Evolutionary conservation across 345 rosid genomes (phyloP).

Genomic region (Fremontodendron californicum): DNA sequence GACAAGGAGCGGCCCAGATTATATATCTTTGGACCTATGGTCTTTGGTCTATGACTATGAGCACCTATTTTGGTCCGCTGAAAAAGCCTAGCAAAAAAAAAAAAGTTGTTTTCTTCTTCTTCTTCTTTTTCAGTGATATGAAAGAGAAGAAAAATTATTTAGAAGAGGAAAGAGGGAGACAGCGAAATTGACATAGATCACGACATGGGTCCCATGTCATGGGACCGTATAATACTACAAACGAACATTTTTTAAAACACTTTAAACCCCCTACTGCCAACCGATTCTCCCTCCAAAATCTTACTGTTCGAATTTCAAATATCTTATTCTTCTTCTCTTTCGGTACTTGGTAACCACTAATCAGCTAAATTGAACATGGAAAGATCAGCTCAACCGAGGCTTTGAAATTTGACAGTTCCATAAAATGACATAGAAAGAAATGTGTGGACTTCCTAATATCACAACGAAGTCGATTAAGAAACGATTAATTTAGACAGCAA

Average conservation of each 20-base stretch:
- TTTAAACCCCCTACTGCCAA: not conserved
- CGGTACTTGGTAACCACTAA: not conserved
- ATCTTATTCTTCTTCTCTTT: not conserved
- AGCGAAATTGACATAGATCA: not conserved
- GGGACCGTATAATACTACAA: not conserved
- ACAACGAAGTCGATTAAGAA: too few relatives aligned
- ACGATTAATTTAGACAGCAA: too few relatives aligned
- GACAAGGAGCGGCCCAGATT: slow-evolving; percentile 17
- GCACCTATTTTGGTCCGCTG: not conserved
- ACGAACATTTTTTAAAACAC: not conserved
- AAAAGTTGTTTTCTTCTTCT: not conserved
- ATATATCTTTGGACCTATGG: not conserved
- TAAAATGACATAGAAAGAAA: too few relatives aligned
- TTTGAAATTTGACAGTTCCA: too few relatives aligned
- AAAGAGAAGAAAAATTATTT: not conserved
- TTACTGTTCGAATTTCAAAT: slow-evolving; percentile 22
- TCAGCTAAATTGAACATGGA: too few relatives aligned
- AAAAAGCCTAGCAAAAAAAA: not conserved
- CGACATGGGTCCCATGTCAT: not conserved
- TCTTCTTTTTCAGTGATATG: not conserved
- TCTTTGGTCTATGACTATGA: not conserved
- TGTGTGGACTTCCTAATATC: too few relatives aligned
- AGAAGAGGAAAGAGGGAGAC: not conserved
- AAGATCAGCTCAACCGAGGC: too few relatives aligned
- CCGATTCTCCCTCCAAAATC: slow-evolving; percentile 15